phyloP scores from a whole-genome alignment of 1,139 yeast species.

The Suhomyces guaymorum region DNA sequence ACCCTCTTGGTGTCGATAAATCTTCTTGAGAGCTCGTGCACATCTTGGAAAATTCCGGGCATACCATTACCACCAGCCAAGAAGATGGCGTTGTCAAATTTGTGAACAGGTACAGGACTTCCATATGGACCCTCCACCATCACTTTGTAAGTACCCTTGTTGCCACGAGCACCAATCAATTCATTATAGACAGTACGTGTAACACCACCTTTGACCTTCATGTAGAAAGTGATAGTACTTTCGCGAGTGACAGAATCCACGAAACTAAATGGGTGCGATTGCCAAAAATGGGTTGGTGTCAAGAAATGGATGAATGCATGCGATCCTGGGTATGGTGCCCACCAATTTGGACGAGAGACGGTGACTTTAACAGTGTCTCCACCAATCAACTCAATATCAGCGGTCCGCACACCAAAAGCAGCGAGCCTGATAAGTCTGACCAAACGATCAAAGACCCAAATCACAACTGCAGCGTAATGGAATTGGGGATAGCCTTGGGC shows the following conservation, averaged over 20 bases:
- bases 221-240: slow-evolving; percentile 20
- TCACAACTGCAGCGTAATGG: slow-evolving; percentile 20
- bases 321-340: slow-evolving; percentile 20
- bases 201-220: slow-evolving; percentile 26
- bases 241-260: slow-evolving; percentile 17
- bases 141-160: slow-evolving; percentile 25
- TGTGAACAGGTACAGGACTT: slow-evolving; percentile 15
- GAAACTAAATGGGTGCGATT: slow-evolving; percentile 25
- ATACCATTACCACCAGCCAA: slow-evolving; percentile 74
- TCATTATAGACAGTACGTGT: slow-evolving; percentile 19
- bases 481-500: slow-evolving; percentile 8
- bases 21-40: slow-evolving; percentile 24
- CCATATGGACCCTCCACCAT: slow-evolving; percentile 64
- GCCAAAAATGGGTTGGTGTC: slow-evolving; percentile 23
- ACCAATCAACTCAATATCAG: slow-evolving; percentile 20
- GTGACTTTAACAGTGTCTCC: slow-evolving; percentile 21
- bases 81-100: slow-evolving; percentile 19
- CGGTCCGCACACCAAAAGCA: slow-evolving; percentile 20
- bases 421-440: slow-evolving; percentile 17
- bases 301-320: slow-evolving; percentile 23
- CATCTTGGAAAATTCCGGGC: slow-evolving; percentile 47
- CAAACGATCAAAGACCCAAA: slow-evolving; percentile 22
- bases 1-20: slow-evolving; percentile 3
- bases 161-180: slow-evolving; percentile 16
- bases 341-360: slow-evolving; percentile 18